Conservation (phyloP, 345 rosid species). For the Hibiscus tridactylites region DNA sequence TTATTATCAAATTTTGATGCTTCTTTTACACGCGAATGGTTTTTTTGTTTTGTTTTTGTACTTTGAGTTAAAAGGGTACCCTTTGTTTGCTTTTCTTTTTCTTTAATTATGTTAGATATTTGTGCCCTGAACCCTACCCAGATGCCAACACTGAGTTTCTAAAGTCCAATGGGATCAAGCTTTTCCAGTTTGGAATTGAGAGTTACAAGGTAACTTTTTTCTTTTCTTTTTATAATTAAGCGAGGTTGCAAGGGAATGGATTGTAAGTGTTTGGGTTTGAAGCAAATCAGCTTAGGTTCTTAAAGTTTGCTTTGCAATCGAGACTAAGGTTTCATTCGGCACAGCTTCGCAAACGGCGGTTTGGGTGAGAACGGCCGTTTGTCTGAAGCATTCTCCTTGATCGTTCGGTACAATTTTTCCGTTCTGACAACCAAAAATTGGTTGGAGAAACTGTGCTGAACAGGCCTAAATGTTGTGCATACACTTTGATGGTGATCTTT, state of each 20-base stretch:
- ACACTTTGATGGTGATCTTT: neutral
- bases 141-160: conserved; percentile 68
- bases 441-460: no score
- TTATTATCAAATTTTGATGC: neutral
- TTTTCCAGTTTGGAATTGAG: conserved; percentile 85
- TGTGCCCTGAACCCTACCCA: conserved; percentile 92
- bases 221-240: no score
- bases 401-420: no score
- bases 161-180: conserved; percentile 69
- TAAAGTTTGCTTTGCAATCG: neutral
- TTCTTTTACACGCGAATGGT: conserved; percentile 1
- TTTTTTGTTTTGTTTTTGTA: conserved; percentile 5
- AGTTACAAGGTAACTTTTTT: conserved; percentile 46
- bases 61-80: neutral
- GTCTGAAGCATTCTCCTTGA: no score
- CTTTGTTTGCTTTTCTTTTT: neutral
- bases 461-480: neutral
- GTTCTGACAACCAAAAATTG: no score
- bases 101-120: conserved; percentile 39
- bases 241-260: no score
- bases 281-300: neutral
- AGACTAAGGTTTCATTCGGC: no score
- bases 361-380: no score
- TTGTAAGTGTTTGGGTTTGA: neutral
- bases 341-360: no score